Evolutionary conservation across 2,329 filamentous ascomycete species (phyloP), one percentile per base, ranked within the genome.

Genomic region (Chaetomium strumarium): DNA sequence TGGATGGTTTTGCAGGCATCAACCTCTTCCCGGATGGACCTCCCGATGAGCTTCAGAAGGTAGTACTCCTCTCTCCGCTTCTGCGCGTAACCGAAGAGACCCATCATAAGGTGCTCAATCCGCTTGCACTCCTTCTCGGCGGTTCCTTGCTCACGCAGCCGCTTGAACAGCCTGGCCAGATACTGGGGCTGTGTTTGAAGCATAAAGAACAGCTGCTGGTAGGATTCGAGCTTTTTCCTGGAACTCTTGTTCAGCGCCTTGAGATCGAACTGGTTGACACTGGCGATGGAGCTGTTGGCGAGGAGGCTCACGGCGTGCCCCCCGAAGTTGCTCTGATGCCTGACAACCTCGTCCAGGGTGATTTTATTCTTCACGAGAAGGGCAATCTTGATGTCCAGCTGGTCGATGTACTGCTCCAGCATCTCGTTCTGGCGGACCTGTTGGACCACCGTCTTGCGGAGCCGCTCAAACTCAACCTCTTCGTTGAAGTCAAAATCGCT

Each of bases 341-440:
- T 90, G 51, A 99, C 88, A 29, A 99, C 93, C 71, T 99, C 95
- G 65, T 99, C 93, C 4, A 99, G 78, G 0, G 93, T 97, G 64
- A 99, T 99, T 71, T 99, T 99, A 80, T 99, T 99, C 78, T 97
- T 97, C 63, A 99, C 93, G 16, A 99, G 78, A 3, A 99, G 80
- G 1, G 93, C 93, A 67, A 99, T 99, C 74, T 99, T 99, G 76
- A 99, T 96, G 66, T 99, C 95, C 34, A 99, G 80, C 67, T 99
- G 93, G 63, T 96, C 91, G 61, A 99, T 96, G 66, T 99, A 99
- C 67, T 96, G 90, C 71, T 99, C 93, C 37, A 95, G 83, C 75
- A 95, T 85, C 71, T 99, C 93, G 64, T 99, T 99, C 63, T 96
- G 91, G 44, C 92, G 86, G 10, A 99, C 93, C 66, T 97, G 91